phyloP scores from a whole-genome alignment of 305 asterid species.

The Striga hermonthica region DNA sequence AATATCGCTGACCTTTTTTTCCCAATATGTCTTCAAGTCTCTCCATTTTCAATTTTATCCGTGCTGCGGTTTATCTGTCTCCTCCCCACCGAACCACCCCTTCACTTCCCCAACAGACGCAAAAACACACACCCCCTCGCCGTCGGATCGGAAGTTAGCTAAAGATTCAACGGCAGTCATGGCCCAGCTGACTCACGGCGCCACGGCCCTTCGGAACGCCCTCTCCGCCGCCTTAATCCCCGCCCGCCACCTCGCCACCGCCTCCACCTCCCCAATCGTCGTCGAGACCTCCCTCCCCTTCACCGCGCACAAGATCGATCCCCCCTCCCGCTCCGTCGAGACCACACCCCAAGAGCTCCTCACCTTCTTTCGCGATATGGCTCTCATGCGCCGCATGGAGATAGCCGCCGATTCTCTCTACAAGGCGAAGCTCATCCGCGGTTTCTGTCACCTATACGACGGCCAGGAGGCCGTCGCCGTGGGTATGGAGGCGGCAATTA shows the following conservation, averaged over 20 bases:
- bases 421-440: constrained; percentile 82
- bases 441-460: constrained; percentile 88
- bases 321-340: constrained; percentile 72
- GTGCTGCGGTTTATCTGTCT: background rate
- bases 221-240: constrained; percentile 37
- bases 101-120: constrained; percentile 34
- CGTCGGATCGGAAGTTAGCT: constrained; percentile 21
- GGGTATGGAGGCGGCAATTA: constrained; percentile 92
- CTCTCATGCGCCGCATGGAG: constrained; percentile 85
- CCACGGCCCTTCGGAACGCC: constrained; percentile 41
- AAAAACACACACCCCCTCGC: constrained; percentile 26
- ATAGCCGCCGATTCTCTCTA: constrained; percentile 89
- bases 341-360: constrained; percentile 61
- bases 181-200: constrained; percentile 65
- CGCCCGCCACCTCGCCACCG: constrained; percentile 53
- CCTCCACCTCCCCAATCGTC: constrained; percentile 53
- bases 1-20: too few relatives aligned
- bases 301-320: constrained; percentile 78
- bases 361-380: constrained; percentile 71
- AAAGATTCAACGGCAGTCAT: constrained; percentile 37
- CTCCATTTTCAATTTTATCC: too few relatives aligned
- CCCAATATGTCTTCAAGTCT: too few relatives aligned
- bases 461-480: constrained; percentile 86
- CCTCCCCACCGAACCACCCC: constrained; percentile 33
- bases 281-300: constrained; percentile 80